Conservation (phyloP, 2,329 filamentous ascomycete genomes). For the Boeremia exigua region DNA sequence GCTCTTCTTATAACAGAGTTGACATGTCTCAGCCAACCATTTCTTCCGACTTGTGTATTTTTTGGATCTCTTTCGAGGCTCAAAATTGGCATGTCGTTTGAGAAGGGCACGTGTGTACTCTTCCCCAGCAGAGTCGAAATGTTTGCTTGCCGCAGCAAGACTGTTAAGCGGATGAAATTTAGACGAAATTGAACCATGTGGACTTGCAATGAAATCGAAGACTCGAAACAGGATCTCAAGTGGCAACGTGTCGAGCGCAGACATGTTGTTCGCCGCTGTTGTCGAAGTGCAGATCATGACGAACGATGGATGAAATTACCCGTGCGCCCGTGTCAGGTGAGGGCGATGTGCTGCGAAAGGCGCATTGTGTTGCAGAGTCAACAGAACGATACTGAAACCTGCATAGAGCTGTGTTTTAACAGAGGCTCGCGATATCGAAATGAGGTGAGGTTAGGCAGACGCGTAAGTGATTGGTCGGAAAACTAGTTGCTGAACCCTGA, state of each 20-base stretch:
- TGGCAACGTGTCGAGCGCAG: slow-evolving; percentile 30
- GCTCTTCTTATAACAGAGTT: slow-evolving; percentile 36
- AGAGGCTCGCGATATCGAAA: neutral
- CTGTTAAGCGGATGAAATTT: slow-evolving; percentile 28
- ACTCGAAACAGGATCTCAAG: slow-evolving; percentile 39
- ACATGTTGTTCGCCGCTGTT: slow-evolving; percentile 14
- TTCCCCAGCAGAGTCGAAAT: slow-evolving; percentile 34
- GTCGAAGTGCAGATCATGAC: neutral
- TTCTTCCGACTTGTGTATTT: slow-evolving; percentile 27
- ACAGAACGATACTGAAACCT: neutral
- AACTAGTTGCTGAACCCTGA: neutral
- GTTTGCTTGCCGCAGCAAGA: slow-evolving; percentile 31
- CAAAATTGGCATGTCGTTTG: slow-evolving; percentile 28
- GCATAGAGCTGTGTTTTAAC: neutral
- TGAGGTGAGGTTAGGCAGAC: neutral
- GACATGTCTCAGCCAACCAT: slow-evolving; percentile 36
- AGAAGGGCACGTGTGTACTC: slow-evolving; percentile 39
- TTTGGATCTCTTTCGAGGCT: slow-evolving; percentile 22
- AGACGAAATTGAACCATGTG: slow-evolving; percentile 3
- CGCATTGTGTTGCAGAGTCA: neutral
- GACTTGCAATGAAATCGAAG: slow-evolving; percentile 27
- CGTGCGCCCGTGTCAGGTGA: neutral
- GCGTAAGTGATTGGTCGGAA: slow-evolving; percentile 3
- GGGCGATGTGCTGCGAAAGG: neutral
- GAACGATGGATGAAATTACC: neutral